Evolutionary conservation across 2,329 filamentous ascomycete genomes (phyloP).

Genomic region (Colletotrichum chlorophyti): DNA sequence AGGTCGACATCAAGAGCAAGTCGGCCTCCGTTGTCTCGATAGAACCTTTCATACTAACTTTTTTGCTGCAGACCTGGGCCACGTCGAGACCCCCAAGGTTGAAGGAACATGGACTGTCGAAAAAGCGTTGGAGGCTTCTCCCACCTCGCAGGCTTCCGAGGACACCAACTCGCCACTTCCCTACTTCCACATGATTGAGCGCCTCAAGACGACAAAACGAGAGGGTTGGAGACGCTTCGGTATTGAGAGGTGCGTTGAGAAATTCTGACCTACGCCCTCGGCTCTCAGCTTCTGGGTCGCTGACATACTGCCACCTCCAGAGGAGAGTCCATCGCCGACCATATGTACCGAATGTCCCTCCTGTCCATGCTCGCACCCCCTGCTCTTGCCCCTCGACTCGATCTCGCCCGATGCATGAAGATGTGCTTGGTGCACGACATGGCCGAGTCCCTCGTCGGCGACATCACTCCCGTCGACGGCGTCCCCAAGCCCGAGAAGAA

Average conservation of each 20-base stretch:
- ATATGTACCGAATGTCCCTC: conserved; percentile 99
- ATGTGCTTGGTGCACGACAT: conserved; percentile 98
- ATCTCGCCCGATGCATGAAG: conserved; percentile 84
- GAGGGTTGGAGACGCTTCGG: conserved; percentile 95
- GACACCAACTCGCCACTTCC: conserved; percentile 77
- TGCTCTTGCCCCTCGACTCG: conserved; percentile 72
- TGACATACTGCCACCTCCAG: conserved; percentile 39
- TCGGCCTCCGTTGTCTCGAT: background rate
- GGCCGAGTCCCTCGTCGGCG: conserved; percentile 92
- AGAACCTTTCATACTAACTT: background rate
- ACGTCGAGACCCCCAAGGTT: conserved; percentile 32
- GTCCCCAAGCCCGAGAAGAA: conserved; percentile 88
- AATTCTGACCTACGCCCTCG: too few relatives aligned
- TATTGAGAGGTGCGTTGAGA: conserved; percentile 60
- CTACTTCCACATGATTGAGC: conserved; percentile 94
- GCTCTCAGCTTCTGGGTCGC: background rate
- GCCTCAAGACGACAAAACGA: conserved; percentile 93
- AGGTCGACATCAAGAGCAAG: conserved; percentile 26
- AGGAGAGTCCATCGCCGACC: conserved; percentile 93
- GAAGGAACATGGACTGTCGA: conserved; percentile 34
- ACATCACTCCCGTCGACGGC: conserved; percentile 93
- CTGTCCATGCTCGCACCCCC: conserved; percentile 92
- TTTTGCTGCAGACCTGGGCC: conserved; percentile 31
- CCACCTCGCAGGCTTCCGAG: conserved; percentile 53
- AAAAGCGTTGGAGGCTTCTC: conserved; percentile 27